Evolutionary conservation across 2,329 filamentous ascomycete species (phyloP), one percentile per base, ranked within the genome.

Genomic region (Fusarium nodosum): DNA sequence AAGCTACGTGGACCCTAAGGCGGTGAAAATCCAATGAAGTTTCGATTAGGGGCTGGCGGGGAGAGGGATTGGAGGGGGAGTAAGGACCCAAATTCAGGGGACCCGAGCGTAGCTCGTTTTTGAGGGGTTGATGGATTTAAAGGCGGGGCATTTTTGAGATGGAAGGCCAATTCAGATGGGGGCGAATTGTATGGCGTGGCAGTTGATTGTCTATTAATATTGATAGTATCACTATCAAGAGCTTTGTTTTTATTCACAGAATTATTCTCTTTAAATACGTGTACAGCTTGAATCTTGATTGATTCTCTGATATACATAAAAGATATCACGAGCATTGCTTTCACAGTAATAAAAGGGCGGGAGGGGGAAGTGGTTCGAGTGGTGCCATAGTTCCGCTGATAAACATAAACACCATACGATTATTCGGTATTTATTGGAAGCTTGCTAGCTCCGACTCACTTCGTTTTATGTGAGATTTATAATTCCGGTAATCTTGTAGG

Each of bases 391-490:
- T 74, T 55, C 72, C 66, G 69, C 47, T 60, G 62, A 54, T 54
- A 46, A 57, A 59, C 72, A 74, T 58, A 58, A 62, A 55, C 55
- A 72, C 70, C 72, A 61, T 74, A 74, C 72, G 72, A 74, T 73
- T 60, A 41, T 72, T 72, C 66, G 72, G 72, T 74, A 66, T 66
- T 72, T 69, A 33, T 64, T 72, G 72, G 62, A 66, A 63, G 16
- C 34, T 46, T 46, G 36, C 64, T 58, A 20, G 36, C 13, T 56
- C 39, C 12, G 7, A 22, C 57, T 51, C 18, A 44, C 36, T 46
- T 58, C 18, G n/a, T 39, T 12, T 8, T 20, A 18, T 41, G 33
- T 15, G 5, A 52, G 31, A 33, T 55, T 59, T 38, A 42, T 33
- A 48, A 51, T 58, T 64, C 18, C 56, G 24, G 39, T 34, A 55